These are phyloP conservation scores for Arabidopsis hybrid DNA, from an alignment of 441 rosid species.

Conservation along the genomic window DNA sequence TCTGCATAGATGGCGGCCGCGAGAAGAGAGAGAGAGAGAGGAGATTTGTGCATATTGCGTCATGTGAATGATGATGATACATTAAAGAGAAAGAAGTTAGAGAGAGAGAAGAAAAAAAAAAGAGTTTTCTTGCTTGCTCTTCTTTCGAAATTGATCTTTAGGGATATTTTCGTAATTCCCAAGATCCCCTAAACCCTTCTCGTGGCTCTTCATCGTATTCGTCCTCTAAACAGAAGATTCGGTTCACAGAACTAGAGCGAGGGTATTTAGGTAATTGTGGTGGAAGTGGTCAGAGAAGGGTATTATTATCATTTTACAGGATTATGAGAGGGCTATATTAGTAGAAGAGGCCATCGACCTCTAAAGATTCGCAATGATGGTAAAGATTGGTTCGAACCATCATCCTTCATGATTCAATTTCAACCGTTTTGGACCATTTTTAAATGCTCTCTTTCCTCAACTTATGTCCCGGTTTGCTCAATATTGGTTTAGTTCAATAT, in stretches of 20 bases:
- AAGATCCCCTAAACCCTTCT: background rate
- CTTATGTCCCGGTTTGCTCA: conserved; percentile 57
- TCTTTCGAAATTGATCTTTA: conserved; percentile 42
- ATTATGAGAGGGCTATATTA: conserved; percentile 49
- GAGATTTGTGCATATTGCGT: conserved; percentile 51
- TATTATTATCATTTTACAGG: conserved; percentile 37
- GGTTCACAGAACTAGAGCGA: background rate
- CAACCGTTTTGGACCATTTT: conserved; percentile 44
- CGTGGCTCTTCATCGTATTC: conserved; percentile 29
- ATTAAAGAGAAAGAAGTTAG: conserved; percentile 34
- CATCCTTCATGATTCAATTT: conserved; percentile 51
- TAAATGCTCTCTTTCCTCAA: conserved; percentile 44
- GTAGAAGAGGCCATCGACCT: conserved; percentile 57
- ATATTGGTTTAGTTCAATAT: conserved; percentile 58
- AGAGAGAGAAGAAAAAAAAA: background rate
- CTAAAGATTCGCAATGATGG: conserved; percentile 97
- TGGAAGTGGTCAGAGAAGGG: conserved; percentile 39
- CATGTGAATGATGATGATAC: conserved; percentile 67
- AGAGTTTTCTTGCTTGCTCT: conserved; percentile 38
- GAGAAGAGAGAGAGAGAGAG: conserved; percentile 41
- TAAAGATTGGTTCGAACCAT: conserved; percentile 86
- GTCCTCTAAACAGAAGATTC: conserved; percentile 30
- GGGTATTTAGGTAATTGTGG: conserved; percentile 40
- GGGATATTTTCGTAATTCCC: conserved; percentile 9
- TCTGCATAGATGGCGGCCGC: conserved; percentile 95